A percentile compares a stretch with the other conserved stretches of the same genome.
These are phyloP conservation scores for Chlamydomonas urium DNA, from an alignment of 139 green algal genomes.

Conservation along the genomic window DNA sequence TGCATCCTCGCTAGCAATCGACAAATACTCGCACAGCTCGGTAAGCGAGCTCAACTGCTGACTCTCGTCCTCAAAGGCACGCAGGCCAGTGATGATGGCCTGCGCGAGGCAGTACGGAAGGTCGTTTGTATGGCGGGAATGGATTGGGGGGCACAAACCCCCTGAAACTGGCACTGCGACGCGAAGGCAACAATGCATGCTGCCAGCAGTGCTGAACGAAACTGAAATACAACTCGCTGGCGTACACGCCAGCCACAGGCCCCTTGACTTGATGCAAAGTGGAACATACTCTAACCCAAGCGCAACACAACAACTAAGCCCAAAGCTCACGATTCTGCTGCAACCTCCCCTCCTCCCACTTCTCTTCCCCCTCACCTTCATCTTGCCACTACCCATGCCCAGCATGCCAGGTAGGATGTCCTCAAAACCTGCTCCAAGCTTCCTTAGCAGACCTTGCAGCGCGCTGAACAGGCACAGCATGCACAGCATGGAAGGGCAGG, in stretches of 20 bases:
- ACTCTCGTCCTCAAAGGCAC: constrained; percentile 69
- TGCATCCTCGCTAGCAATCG: constrained; percentile 84
- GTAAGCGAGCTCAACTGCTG: constrained; percentile 74
- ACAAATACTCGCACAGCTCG: constrained; percentile 88
- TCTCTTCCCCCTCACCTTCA: constrained; percentile 48
- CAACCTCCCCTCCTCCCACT: no score
- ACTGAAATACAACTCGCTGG: no score
- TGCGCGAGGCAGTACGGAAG: no score
- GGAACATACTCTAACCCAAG: no score
- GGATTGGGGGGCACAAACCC: background rate
- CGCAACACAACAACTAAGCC: no score
- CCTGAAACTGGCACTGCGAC: background rate
- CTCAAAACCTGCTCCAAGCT: constrained; percentile 80
- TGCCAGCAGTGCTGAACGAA: no score
- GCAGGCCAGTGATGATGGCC: constrained; percentile 71
- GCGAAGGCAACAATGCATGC: background rate
- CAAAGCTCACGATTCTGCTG: no score
- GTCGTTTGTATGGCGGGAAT: background rate
- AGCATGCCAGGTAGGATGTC: constrained; percentile 59
- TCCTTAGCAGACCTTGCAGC: constrained; percentile 78
- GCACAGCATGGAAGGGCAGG: no score
- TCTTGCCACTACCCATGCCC: constrained; percentile 28
- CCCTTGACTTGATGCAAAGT: no score
- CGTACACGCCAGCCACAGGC: no score
- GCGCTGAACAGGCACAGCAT: constrained; percentile 42